Evolutionary conservation across 345 rosid species (phyloP), one percentile per base, ranked within the genome.

Genomic region (Bruguiera gymnorhiza): DNA sequence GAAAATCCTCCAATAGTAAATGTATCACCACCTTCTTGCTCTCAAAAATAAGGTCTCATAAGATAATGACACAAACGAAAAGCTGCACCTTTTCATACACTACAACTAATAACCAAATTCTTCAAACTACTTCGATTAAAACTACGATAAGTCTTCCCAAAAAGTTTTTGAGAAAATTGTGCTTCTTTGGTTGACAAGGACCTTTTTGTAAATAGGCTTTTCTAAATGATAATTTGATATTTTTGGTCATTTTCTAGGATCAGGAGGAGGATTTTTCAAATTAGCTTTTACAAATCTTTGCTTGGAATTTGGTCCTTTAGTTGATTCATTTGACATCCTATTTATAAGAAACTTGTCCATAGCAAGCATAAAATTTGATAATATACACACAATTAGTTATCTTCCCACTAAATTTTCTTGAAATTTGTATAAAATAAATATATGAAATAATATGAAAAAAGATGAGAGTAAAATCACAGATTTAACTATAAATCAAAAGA

Each of bases 1-100:
- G 46, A 37, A 37, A 9, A 37, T 8, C 15, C 15, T 37, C 3
- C 3, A 37, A 10, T 37, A 2, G 15, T 2, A 37, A 37, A 9
- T 37, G 46, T 10, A 2, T 37, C 46, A 37, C 15, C 15, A 19
- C 19, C 19, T 36, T 8, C 32, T 43, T 63, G 32, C 1, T 63
- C 26, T 6, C 21, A 18, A 63, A 11, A 21, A 1, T 63, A n/a
- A 1, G 31, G n/a, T 21, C 32, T 63, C 43, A 63, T 37, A 9
- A 43, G 53, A 63, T 63, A 63, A 24, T 51, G 23, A 63, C n/a
- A 23, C 20, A 43, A 63, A 24, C 66, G 39, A 36, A 43, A 63
- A 2, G 3, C 46, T 37, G 31, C 8, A 1, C 10, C 20, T 5
- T 39, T 63, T 21, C 37, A 4, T 11, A 37, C 7, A 43, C 5